Evolutionary conservation across 371 early-diverging fungal species (phyloP).

Genomic region (Lichtheimia ramosa): DNA sequence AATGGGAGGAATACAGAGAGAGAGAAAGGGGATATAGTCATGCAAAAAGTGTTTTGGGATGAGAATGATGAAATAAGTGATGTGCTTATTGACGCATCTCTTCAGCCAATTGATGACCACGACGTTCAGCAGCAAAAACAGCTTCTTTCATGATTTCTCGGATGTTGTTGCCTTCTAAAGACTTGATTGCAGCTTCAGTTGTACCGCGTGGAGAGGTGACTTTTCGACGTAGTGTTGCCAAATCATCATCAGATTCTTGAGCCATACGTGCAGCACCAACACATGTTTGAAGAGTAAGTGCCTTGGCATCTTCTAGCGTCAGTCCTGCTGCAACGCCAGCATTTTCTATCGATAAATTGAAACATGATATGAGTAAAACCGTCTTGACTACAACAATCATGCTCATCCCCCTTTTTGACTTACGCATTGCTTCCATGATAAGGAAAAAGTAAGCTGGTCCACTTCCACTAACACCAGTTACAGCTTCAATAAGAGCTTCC

Average conservation of each 20-base stretch:
- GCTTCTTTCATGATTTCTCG: conserved; percentile 59
- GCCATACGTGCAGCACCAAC: conserved; percentile 90
- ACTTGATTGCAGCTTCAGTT: conserved; percentile 86
- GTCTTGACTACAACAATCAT: too few relatives aligned
- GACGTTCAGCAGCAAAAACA: conserved; percentile 67
- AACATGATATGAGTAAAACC: too few relatives aligned
- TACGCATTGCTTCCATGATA: conserved; percentile 84
- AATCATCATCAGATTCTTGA: conserved; percentile 64
- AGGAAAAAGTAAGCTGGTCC: conserved; percentile 97
- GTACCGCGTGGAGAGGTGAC: conserved; percentile 96
- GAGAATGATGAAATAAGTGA: too few relatives aligned
- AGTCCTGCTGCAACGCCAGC: conserved; percentile 83
- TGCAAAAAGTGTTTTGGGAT: not conserved
- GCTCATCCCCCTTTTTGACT: conserved; percentile 10
- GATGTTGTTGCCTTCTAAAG: conserved; percentile 66
- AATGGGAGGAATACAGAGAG: not conserved
- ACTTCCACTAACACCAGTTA: conserved; percentile 85
- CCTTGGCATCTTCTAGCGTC: conserved; percentile 68
- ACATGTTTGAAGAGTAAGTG: conserved; percentile 87
- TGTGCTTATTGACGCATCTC: conserved; percentile 47
- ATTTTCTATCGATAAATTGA: conserved; percentile 45
- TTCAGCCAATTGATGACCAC: conserved; percentile 73
- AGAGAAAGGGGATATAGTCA: not conserved
- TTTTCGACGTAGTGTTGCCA: conserved; percentile 76
- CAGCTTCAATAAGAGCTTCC: conserved; percentile 81